These are phyloP conservation scores for Penicillium flavigenum DNA, from an alignment of 495 filamentous ascomycete genomes.

Conservation along the genomic window DNA sequence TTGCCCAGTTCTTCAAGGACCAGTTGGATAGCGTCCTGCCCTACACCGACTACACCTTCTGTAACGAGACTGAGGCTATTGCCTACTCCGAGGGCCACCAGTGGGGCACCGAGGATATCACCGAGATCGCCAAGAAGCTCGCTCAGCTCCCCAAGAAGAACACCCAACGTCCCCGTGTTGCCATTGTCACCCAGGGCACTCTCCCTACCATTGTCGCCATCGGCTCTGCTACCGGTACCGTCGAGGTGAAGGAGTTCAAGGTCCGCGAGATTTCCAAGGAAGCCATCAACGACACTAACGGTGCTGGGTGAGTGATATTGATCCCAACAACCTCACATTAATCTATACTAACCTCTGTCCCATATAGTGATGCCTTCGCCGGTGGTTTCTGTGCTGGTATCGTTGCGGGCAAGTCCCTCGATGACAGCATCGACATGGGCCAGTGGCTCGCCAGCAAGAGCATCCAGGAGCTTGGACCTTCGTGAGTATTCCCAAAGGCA, in stretches of 20 bases:
- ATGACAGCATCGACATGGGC: slow-evolving; percentile 77
- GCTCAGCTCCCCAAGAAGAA: slow-evolving; percentile 91
- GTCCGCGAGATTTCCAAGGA: slow-evolving; percentile 72
- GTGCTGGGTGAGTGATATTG: slow-evolving; percentile 65
- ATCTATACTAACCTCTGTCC: slow-evolving; percentile 15
- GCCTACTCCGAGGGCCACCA: slow-evolving; percentile 80
- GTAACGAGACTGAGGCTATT: slow-evolving; percentile 92
- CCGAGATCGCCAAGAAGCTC: slow-evolving; percentile 82
- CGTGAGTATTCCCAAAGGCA: slow-evolving; percentile 57
- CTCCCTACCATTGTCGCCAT: slow-evolving; percentile 80
- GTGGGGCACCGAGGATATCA: slow-evolving; percentile 68
- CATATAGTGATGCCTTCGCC: slow-evolving; percentile 86
- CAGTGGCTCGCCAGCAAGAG: slow-evolving; percentile 92
- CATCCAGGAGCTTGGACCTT: slow-evolving; percentile 92
- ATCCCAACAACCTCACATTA: background rate
- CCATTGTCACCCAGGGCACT: slow-evolving; percentile 92
- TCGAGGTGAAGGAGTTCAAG: slow-evolving; percentile 69
- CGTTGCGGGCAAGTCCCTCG: slow-evolving; percentile 76
- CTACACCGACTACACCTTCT: slow-evolving; percentile 96
- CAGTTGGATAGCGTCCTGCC: slow-evolving; percentile 77
- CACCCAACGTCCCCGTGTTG: slow-evolving; percentile 70
- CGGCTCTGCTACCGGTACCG: slow-evolving; percentile 56
- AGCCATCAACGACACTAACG: slow-evolving; percentile 91
- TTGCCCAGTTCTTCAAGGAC: slow-evolving; percentile 96
- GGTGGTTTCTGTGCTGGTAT: slow-evolving; percentile 90